Evolutionary conservation across 345 rosid genomes (phyloP).

Genomic region (Gossypium bickii): DNA sequence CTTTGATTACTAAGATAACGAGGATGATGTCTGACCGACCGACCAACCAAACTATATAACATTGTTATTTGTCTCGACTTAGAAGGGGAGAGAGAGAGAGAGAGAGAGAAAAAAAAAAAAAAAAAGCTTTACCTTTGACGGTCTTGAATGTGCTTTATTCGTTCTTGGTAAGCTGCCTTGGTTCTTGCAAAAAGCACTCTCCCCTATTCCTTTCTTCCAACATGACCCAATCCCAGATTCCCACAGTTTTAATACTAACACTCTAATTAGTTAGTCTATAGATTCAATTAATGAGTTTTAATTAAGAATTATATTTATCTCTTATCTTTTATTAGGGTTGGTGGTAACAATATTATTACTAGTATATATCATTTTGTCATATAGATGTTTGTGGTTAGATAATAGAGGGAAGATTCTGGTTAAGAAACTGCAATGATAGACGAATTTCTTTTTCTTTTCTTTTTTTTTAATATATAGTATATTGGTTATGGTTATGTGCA

Average conservation of each 20-base stretch:
- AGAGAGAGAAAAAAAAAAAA: neutral
- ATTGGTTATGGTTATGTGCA: neutral
- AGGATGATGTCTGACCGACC: slow-evolving; percentile 12
- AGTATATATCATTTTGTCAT: neutral
- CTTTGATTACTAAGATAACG: slow-evolving; percentile 20
- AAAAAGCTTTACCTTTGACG: slow-evolving; percentile 1
- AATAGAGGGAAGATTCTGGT: no score
- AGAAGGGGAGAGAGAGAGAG: neutral
- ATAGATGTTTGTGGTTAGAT: neutral
- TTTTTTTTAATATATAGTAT: neutral
- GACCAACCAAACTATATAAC: slow-evolving; percentile 25
- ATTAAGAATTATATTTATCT: neutral
- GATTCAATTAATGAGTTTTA: neutral
- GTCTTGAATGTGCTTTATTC: slow-evolving; percentile 63
- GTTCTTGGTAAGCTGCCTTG: slow-evolving; percentile 54
- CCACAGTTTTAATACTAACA: neutral
- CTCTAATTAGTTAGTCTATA: neutral
- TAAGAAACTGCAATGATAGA: no score
- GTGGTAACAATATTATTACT: no score
- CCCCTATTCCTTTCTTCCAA: slow-evolving; percentile 63
- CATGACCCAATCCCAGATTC: slow-evolving; percentile 31
- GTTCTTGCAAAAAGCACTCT: slow-evolving; percentile 52
- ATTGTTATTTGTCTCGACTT: neutral
- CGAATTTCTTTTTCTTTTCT: no score
- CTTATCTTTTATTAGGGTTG: no score